Percentiles rank a stretch among this genome's conserved stretches.
phyloP scores from a whole-genome alignment of 345 rosid genomes.

The Carallia brachiata region DNA sequence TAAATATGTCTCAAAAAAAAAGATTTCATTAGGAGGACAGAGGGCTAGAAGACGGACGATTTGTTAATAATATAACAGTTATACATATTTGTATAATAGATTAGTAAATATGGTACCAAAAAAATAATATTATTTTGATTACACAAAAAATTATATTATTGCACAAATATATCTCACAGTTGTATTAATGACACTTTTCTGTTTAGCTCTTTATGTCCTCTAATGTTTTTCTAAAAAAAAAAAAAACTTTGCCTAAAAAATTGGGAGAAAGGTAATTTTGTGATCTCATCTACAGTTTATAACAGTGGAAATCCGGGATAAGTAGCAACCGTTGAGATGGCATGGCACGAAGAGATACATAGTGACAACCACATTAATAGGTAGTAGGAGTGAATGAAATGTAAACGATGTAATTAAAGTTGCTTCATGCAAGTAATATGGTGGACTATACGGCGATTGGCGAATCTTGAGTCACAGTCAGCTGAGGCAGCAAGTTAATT shows the following conservation, averaged over 20 bases:
- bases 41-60: too few relatives aligned
- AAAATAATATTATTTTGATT: too few relatives aligned
- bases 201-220: too few relatives aligned
- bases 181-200: too few relatives aligned
- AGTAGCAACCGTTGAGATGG: constrained; percentile 4
- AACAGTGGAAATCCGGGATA: constrained; percentile 3
- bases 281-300: not conserved
- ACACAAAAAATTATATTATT: too few relatives aligned
- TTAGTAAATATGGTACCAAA: too few relatives aligned
- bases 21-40: too few relatives aligned
- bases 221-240: too few relatives aligned
- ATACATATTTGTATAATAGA: too few relatives aligned
- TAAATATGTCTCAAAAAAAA: not conserved
- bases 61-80: too few relatives aligned
- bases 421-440: constrained; percentile 1
- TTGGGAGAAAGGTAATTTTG: not conserved
- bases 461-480: not conserved
- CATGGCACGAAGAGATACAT: not conserved
- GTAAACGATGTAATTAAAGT: not conserved
- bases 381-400: not conserved
- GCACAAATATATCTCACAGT: too few relatives aligned
- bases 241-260: not conserved
- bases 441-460: not conserved
- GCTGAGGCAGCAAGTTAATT: not conserved
- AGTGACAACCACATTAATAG: not conserved